A percentile compares a stretch with the other conserved stretches of the same genome.
Evolutionary conservation across 2,329 filamentous ascomycete species (phyloP).

Genomic region (Colletotrichum theobromicola): DNA sequence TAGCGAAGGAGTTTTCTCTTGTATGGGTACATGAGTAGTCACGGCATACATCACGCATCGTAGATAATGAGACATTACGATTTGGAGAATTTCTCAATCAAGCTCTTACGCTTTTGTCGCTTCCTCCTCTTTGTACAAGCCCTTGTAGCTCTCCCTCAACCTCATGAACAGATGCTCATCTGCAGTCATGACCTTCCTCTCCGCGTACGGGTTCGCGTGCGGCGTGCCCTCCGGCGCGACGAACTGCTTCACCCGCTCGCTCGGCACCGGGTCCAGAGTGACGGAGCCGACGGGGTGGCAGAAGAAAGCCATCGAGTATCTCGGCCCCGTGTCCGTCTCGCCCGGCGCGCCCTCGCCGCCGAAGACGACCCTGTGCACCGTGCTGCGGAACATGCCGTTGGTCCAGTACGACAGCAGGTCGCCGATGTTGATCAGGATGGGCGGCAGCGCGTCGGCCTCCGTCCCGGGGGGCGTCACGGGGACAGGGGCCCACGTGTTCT

Average conservation of each 20-base stretch:
- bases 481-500: conserved; percentile 64
- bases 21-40: not conserved
- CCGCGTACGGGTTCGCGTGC: conserved; percentile 52
- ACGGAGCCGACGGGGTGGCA: conserved; percentile 65
- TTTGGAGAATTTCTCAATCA: not conserved
- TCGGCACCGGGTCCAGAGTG: conserved; percentile 63
- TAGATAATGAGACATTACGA: not conserved
- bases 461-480: conserved; percentile 69
- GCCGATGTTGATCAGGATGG: conserved; percentile 81
- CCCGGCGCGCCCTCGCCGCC: conserved; percentile 31
- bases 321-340: conserved; percentile 54
- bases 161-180: conserved; percentile 68
- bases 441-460: conserved; percentile 65
- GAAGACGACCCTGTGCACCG: conserved; percentile 88
- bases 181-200: conserved; percentile 64
- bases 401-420: conserved; percentile 85
- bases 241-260: conserved; percentile 56
- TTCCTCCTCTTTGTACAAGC: conserved; percentile 53
- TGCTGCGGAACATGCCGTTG: conserved; percentile 82
- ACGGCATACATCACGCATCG: not conserved
- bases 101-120: not conserved
- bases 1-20: not conserved
- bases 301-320: conserved; percentile 74
- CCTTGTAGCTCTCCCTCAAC: conserved; percentile 62
- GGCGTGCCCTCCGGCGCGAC: conserved; percentile 33